These are phyloP conservation scores for Xerocomus spinulosus DNA, from an alignment of 768 basidiomycete species.

Conservation along the genomic window DNA sequence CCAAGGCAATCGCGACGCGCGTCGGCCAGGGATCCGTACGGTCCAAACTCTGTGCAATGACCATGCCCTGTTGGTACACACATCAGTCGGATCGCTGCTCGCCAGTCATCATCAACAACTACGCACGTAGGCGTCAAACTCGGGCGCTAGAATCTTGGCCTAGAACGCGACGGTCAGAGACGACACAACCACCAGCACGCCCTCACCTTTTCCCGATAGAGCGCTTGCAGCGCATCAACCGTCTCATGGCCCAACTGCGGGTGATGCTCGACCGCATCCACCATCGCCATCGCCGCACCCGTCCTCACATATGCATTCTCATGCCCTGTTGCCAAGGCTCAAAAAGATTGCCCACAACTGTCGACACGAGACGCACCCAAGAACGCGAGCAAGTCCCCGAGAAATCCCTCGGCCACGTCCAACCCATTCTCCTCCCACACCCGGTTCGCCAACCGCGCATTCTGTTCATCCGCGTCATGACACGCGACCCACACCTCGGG, in stretches of 20 bases:
- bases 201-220: conserved; percentile 79
- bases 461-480: conserved; percentile 89
- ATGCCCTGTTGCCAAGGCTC: conserved; percentile 52
- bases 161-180: conserved; percentile 28
- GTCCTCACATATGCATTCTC: conserved; percentile 75
- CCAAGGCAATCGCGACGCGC: conserved; percentile 65
- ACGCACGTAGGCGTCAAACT: conserved; percentile 89
- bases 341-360: not conserved
- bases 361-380: conserved; percentile 50
- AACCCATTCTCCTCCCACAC: conserved; percentile 96
- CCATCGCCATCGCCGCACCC: conserved; percentile 66
- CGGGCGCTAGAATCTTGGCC: conserved; percentile 84
- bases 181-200: not conserved
- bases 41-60: conserved; percentile 82
- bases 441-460: conserved; percentile 70
- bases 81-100: too few species aligned
- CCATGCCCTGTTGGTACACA: conserved; percentile 80
- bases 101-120: not conserved
- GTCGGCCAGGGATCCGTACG: conserved; percentile 85
- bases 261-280: conserved; percentile 70
- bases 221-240: conserved; percentile 53
- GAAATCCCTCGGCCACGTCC: conserved; percentile 66
- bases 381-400: conserved; percentile 55
- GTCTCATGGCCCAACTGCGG: conserved; percentile 50
- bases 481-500: conserved; percentile 82